Evolutionary conservation across 2,329 filamentous ascomycete genomes (phyloP).

Genomic region (Lecanicillium sp.): DNA sequence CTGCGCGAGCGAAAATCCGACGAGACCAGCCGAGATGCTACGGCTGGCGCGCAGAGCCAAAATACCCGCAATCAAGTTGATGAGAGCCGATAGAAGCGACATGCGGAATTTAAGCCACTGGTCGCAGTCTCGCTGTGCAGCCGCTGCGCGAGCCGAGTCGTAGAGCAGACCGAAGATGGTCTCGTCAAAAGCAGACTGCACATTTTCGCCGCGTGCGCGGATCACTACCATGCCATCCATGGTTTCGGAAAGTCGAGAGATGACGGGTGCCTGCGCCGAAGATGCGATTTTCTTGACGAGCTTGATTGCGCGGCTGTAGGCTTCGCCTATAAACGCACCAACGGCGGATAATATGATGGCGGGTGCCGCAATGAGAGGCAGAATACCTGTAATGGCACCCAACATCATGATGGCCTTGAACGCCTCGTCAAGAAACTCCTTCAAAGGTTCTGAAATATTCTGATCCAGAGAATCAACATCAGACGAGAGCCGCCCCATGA

Average conservation of each 20-base stretch:
- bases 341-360: slow-evolving; percentile 25
- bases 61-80: slow-evolving; percentile 32
- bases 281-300: slow-evolving; percentile 25
- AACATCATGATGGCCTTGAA: slow-evolving; percentile 27
- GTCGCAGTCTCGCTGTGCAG: slow-evolving; percentile 37
- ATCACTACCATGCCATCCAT: slow-evolving; percentile 33
- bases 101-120: slow-evolving; percentile 40
- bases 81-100: slow-evolving; percentile 34
- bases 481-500: slow-evolving; percentile 38
- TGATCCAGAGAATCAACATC: slow-evolving; percentile 40
- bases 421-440: slow-evolving; percentile 23
- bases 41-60: slow-evolving; percentile 32
- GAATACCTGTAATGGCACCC: slow-evolving; percentile 27
- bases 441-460: slow-evolving; percentile 28
- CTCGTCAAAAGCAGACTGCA: slow-evolving; percentile 27
- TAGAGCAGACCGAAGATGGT: slow-evolving; percentile 32
- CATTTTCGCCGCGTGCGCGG: slow-evolving; percentile 34
- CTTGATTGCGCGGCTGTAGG: slow-evolving; percentile 28
- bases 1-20: slow-evolving; percentile 41
- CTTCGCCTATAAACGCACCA: slow-evolving; percentile 27
- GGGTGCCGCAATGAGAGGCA: slow-evolving; percentile 30
- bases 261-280: slow-evolving; percentile 33
- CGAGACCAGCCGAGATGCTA: slow-evolving; percentile 32
- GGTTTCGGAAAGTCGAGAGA: slow-evolving; percentile 37
- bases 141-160: slow-evolving; percentile 27